Evolutionary conservation across 2,329 filamentous ascomycete genomes (phyloP).

Genomic region (Dactylellina haptotyla): DNA sequence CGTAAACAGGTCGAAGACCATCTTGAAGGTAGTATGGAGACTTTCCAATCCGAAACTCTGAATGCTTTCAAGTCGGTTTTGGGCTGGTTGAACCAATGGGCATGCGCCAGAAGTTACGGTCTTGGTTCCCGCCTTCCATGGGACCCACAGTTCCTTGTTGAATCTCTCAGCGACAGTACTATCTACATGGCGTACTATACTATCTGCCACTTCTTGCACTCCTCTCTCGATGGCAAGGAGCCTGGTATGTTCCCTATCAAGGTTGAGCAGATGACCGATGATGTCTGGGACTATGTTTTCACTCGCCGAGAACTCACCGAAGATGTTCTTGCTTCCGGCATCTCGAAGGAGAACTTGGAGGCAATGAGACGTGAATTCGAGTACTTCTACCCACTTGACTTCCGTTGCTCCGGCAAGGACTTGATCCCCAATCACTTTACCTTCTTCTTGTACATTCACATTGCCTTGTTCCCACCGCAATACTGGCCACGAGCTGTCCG

Average conservation of each 20-base stretch:
- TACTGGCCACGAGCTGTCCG: constrained; percentile 90
- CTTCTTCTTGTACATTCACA: constrained; percentile 93
- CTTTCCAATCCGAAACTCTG: constrained; percentile 79
- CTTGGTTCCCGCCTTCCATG: constrained; percentile 94
- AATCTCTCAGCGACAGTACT: constrained; percentile 89
- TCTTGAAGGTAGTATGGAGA: constrained; percentile 78
- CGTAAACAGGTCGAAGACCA: constrained; percentile 77
- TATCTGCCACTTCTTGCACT: constrained; percentile 75
- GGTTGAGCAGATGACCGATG: constrained; percentile 88
- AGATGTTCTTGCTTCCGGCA: constrained; percentile 74
- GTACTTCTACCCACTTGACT: constrained; percentile 95
- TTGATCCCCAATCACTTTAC: constrained; percentile 93
- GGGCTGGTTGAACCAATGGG: constrained; percentile 95
- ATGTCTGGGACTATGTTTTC: constrained; percentile 97
- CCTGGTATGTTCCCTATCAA: constrained; percentile 75
- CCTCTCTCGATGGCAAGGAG: constrained; percentile 83
- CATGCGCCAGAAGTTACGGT: constrained; percentile 89
- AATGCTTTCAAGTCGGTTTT: constrained; percentile 85
- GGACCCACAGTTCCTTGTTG: constrained; percentile 89
- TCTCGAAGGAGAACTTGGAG: constrained; percentile 77
- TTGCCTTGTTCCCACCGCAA: constrained; percentile 85
- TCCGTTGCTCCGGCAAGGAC: constrained; percentile 90
- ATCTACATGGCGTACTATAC: constrained; percentile 89
- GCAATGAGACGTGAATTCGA: constrained; percentile 90
- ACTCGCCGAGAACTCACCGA: constrained; percentile 76